Conservation (phyloP, 306 rosid species). For the Benincasa hispida region DNA sequence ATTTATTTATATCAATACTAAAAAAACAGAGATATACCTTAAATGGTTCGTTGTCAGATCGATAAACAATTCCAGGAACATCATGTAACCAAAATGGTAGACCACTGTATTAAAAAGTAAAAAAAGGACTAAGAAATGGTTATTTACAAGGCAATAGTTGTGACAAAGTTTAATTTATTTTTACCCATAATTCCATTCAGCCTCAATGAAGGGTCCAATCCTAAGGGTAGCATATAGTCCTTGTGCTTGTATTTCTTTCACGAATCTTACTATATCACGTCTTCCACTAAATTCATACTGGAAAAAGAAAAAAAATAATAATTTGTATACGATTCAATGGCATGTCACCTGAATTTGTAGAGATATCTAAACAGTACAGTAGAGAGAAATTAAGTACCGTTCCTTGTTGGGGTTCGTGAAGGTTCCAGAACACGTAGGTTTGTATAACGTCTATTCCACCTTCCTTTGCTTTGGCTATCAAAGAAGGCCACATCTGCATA, state of each 20-base stretch:
- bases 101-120: conserved; percentile 36
- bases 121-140: neutral
- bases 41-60: conserved; percentile 64
- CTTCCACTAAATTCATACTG: conserved; percentile 70
- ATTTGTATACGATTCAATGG: neutral
- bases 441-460: conserved; percentile 80
- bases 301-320: neutral
- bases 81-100: conserved; percentile 73
- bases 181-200: conserved; percentile 81
- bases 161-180: neutral
- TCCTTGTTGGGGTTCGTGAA: conserved; percentile 68
- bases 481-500: conserved; percentile 68
- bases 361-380: neutral
- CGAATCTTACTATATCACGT: conserved; percentile 46
- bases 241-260: conserved; percentile 62
- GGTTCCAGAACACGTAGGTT: conserved; percentile 89
- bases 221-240: conserved; percentile 65
- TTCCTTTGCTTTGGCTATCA: conserved; percentile 62
- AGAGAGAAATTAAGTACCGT: conserved; percentile 26
- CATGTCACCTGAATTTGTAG: neutral
- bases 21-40: conserved; percentile 30
- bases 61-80: conserved; percentile 53
- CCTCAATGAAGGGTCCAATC: conserved; percentile 83
- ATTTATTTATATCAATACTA: no score
- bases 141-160: neutral